Conservation (phyloP, 2,329 filamentous ascomycete genomes). For the Penicillium aurantiogriseum region DNA sequence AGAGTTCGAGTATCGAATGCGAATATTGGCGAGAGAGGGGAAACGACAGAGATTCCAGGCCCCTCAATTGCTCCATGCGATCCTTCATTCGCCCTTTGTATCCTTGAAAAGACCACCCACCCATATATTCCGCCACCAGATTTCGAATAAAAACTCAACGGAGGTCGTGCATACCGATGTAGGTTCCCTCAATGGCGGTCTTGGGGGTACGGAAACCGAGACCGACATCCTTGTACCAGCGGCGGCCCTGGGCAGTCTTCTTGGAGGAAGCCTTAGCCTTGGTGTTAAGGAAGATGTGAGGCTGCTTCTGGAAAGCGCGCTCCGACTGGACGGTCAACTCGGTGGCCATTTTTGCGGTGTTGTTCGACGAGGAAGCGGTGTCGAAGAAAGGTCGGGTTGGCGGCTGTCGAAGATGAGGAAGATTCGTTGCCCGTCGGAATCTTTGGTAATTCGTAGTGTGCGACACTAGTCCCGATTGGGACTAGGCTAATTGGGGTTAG, state of each 20-base stretch:
- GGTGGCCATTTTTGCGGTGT: slow-evolving; percentile 80
- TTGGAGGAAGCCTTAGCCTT: slow-evolving; percentile 83
- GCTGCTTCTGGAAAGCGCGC: slow-evolving; percentile 99
- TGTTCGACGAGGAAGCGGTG: slow-evolving; percentile 45
- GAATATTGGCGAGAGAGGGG: background rate
- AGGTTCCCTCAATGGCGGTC: slow-evolving; percentile 96
- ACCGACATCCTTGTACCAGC: slow-evolving; percentile 99
- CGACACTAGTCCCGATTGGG: slow-evolving; percentile 34
- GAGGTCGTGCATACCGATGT: slow-evolving; percentile 80
- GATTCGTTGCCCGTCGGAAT: slow-evolving; percentile 38
- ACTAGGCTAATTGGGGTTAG: slow-evolving; percentile 39
- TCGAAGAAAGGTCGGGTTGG: slow-evolving; percentile 37
- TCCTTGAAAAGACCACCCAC: slow-evolving; percentile 20
- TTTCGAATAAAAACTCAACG: slow-evolving; percentile 22
- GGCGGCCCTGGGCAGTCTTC: slow-evolving; percentile 84
- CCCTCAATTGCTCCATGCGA: slow-evolving; percentile 7
- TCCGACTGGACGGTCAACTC: slow-evolving; percentile 99
- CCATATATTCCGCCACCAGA: slow-evolving; percentile 17
- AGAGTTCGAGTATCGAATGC: background rate
- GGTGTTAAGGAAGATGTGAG: slow-evolving; percentile 99
- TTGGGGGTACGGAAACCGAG: slow-evolving; percentile 98
- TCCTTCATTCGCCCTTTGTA: slow-evolving; percentile 7
- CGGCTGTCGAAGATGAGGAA: slow-evolving; percentile 43
- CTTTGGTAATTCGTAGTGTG: slow-evolving; percentile 36
- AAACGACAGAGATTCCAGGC: background rate